These are phyloP conservation scores for Akebia trifoliata DNA, from an alignment of 164 flowering plant species.

Conservation along the genomic window DNA sequence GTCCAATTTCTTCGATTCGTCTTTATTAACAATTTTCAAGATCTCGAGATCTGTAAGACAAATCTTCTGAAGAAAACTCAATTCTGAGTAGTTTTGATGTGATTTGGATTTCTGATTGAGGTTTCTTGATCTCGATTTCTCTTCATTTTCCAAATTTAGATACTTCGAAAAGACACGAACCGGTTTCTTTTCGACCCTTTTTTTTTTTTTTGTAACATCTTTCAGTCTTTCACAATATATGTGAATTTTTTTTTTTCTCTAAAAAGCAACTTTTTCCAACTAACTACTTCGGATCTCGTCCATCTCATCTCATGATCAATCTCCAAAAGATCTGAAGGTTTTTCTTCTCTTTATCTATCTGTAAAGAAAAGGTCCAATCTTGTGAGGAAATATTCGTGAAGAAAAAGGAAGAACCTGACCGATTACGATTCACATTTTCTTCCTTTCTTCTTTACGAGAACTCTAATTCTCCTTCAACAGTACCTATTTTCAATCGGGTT, in stretches of 20 bases:
- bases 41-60: background rate
- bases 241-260: too few relatives aligned
- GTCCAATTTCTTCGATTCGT: too few relatives aligned
- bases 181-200: background rate
- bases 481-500: constrained; percentile 22
- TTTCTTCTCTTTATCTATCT: constrained; percentile 17
- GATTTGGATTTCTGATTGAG: background rate
- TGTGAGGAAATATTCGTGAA: constrained; percentile 13
- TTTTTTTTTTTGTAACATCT: background rate
- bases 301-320: constrained; percentile 2
- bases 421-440: constrained; percentile 6
- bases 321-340: too few relatives aligned
- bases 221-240: background rate
- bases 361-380: constrained; percentile 17
- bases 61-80: too few relatives aligned
- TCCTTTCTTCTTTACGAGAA: constrained; percentile 19
- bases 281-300: constrained; percentile 8
- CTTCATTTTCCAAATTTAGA: constrained; percentile 9
- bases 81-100: background rate
- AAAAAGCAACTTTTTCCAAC: constrained; percentile 3
- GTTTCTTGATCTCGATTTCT: background rate
- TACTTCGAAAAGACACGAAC: background rate
- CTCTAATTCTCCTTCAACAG: constrained; percentile 41
- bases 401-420: constrained; percentile 23
- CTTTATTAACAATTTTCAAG: too few relatives aligned